These are phyloP conservation scores for Epichloe uncinata DNA, from an alignment of 2,329 filamentous ascomycete species.

Conservation along the genomic window DNA sequence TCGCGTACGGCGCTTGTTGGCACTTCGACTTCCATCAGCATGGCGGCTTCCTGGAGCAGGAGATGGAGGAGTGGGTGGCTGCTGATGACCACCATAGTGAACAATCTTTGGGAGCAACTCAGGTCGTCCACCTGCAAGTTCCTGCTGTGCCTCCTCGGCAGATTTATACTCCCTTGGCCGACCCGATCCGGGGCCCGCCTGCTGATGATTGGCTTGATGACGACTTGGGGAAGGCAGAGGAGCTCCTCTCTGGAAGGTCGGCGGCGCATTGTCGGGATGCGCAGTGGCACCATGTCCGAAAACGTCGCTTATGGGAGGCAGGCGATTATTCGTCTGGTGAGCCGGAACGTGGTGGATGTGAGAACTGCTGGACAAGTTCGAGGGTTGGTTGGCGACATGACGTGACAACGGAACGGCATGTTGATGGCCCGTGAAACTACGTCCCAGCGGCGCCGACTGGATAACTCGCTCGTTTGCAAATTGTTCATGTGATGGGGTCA, in stretches of 20 bases:
- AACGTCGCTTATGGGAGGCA: constrained; percentile 89
- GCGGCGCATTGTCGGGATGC: constrained; percentile 40
- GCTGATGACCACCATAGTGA: constrained; percentile 89
- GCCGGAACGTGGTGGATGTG: constrained; percentile 87
- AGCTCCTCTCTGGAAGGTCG: constrained; percentile 45
- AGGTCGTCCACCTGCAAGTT: constrained; percentile 79
- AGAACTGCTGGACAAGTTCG: constrained; percentile 68
- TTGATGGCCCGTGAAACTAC: constrained; percentile 87
- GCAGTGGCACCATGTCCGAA: constrained; percentile 68
- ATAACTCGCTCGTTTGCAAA: constrained; percentile 93
- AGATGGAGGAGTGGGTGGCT: constrained; percentile 83
- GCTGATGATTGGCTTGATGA: constrained; percentile 39
- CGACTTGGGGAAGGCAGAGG: constrained; percentile 68
- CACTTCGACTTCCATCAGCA: constrained; percentile 41
- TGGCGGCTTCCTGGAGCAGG: constrained; percentile 43
- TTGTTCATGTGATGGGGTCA: constrained; percentile 82
- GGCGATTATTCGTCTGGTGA: constrained; percentile 76
- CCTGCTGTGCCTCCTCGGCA: constrained; percentile 87
- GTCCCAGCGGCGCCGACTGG: constrained; percentile 87
- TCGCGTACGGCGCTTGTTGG: constrained; percentile 60
- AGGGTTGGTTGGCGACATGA: constrained; percentile 69
- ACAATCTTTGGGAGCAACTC: constrained; percentile 88
- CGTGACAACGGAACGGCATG: constrained; percentile 63
- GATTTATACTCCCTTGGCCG: constrained; percentile 83
- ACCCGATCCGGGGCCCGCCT: constrained; percentile 40